Conservation (phyloP, 768 basidiomycete genomes). For the Piloderma croceum region DNA sequence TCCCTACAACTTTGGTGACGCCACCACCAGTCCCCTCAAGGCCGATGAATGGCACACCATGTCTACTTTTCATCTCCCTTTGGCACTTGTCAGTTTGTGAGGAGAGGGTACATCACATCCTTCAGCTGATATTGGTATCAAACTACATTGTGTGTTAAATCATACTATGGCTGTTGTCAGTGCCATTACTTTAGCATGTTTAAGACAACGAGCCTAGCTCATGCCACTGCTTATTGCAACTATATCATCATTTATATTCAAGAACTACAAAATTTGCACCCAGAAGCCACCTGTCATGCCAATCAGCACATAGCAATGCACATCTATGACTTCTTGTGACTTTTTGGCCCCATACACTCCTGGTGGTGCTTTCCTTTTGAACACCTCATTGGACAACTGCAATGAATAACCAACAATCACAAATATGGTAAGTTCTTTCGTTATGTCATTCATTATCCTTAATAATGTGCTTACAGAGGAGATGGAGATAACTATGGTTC, state of each 20-base stretch:
- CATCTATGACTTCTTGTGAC: conserved; percentile 26
- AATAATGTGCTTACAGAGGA: conserved; percentile 10
- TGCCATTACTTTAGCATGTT: conserved; percentile 19
- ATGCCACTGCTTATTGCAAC: conserved; percentile 4
- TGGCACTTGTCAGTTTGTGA: conserved; percentile 18
- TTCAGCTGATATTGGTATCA: conserved; percentile 1
- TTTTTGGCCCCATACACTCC: conserved; percentile 31
- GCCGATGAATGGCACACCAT: conserved; percentile 28
- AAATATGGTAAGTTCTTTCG: conserved; percentile 15
- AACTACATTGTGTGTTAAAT: no score
- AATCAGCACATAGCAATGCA: conserved; percentile 29
- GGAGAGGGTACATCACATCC: conserved; percentile 1
- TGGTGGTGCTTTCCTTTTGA: conserved; percentile 40
- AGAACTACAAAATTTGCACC: conserved; percentile 17
- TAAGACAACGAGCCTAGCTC: conserved; percentile 7
- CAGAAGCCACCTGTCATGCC: conserved; percentile 10
- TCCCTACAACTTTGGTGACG: conserved; percentile 19
- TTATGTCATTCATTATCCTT: conserved; percentile 8
- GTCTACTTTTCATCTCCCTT: conserved; percentile 15
- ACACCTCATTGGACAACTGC: conserved; percentile 30
- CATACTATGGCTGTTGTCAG: conserved; percentile 25
- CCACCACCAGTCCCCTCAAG: conserved; percentile 13
- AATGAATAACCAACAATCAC: conserved; percentile 29
- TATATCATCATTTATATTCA: conserved; percentile 17
- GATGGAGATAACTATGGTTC: conserved; percentile 10